Evolutionary conservation across 139 green algal species (phyloP).

Genomic region (Tetratostichococcus sp.): DNA sequence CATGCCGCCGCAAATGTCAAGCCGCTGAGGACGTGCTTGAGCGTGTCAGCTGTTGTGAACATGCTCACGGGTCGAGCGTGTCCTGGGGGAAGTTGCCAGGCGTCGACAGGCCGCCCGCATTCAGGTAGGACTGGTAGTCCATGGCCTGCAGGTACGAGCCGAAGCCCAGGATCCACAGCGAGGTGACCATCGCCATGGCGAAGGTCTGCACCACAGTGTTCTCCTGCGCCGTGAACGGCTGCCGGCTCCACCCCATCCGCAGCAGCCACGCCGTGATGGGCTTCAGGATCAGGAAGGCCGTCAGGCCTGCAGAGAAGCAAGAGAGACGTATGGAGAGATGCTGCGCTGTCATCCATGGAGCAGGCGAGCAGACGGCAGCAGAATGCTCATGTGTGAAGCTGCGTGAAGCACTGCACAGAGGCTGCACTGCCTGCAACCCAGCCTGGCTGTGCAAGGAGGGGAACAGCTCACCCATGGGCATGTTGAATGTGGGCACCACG

Average conservation of each 20-base stretch:
- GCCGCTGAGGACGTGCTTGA: too few relatives aligned
- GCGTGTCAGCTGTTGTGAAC: too few relatives aligned
- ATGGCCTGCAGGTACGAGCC: slow-evolving; percentile 18
- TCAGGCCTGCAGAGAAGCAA: background rate
- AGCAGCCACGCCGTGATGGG: background rate
- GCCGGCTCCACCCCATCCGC: background rate
- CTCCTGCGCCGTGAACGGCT: slow-evolving; percentile 15
- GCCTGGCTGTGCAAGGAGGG: background rate
- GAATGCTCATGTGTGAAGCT: too few relatives aligned
- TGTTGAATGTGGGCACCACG: background rate
- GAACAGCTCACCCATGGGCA: background rate
- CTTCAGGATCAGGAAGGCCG: background rate
- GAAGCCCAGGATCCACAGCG: slow-evolving; percentile 18
- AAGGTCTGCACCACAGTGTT: slow-evolving; percentile 29
- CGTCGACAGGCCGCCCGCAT: slow-evolving; percentile 1
- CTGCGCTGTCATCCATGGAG: too few relatives aligned
- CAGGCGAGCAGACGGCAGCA: too few relatives aligned
- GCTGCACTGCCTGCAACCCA: too few relatives aligned
- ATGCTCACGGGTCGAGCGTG: slow-evolving; percentile 1
- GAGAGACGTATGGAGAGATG: too few relatives aligned
- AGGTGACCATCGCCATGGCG: slow-evolving; percentile 9
- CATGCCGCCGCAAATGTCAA: too few relatives aligned
- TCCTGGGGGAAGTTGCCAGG: slow-evolving; percentile 10
- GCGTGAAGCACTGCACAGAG: too few relatives aligned
- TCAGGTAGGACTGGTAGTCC: slow-evolving; percentile 16